Percentiles rank a stretch among this genome's conserved stretches.
Evolutionary conservation across 23 red algal genomes (phyloP).

Genomic region (Agarophyton chilense): DNA sequence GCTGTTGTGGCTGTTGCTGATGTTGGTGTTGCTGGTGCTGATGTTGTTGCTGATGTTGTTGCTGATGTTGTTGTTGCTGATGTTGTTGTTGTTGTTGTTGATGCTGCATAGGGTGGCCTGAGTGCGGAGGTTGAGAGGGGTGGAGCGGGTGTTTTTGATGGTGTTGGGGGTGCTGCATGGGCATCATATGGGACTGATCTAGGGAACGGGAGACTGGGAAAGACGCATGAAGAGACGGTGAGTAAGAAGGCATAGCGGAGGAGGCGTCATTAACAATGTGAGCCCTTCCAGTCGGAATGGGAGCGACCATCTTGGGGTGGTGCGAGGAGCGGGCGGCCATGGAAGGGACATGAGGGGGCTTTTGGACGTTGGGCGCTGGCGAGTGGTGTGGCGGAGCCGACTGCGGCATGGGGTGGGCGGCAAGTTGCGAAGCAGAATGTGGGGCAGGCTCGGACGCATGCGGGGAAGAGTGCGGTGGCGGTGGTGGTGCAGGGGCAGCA

Average conservation of each 20-base stretch:
- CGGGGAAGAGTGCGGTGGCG: not conserved
- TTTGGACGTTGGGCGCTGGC: not conserved
- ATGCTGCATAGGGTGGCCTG: not conserved
- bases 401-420: not conserved
- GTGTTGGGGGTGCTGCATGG: not conserved
- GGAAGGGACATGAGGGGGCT: not conserved
- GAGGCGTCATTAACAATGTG: not conserved
- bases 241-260: not conserved
- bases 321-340: not conserved
- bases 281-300: not conserved
- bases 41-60: not conserved
- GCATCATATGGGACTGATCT: not conserved
- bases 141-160: conserved; percentile 1
- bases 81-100: too few species aligned
- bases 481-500: not conserved
- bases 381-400: conserved; percentile 21
- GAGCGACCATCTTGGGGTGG: not conserved
- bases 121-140: not conserved
- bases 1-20: not conserved
- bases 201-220: not conserved
- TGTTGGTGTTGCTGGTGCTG: not conserved
- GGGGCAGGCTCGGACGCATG: not conserved
- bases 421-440: not conserved
- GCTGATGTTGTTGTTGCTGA: too few species aligned
- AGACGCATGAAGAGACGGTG: not conserved